Evolutionary conservation across 768 basidiomycete species (phyloP), one percentile per base, ranked within the genome.

Genomic region (Pulveroboletus sp.): DNA sequence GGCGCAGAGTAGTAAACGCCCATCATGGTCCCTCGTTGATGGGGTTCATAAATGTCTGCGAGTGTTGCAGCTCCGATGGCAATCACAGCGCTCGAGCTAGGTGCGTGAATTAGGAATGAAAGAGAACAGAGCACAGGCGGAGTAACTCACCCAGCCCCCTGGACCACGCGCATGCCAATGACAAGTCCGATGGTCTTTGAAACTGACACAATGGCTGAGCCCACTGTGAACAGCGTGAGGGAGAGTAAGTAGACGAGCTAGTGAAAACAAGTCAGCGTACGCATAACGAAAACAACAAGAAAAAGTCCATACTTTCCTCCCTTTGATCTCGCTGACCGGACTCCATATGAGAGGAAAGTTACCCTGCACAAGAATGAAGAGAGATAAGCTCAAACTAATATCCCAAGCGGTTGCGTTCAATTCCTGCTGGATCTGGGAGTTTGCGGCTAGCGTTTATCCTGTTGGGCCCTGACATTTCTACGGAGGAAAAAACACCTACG

Each of bases 1-100:
- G 89, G 89, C 3, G 89, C 84, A 10, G 82, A 78, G 57, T 90
- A 92, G 66, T 83, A 92, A 15, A 91, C 69, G 0, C 91, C 90
- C 78, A 92, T 83, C 76, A 81, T 86, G 3, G 77, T 79, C 1
- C 90, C 90, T 30, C 90, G 75, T 57, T 88, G 81, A 21, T 75
- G 71, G 0, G 88, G 82, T 30, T 90, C 88, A 55, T 80, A 90
- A 3, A 90, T 83, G 57, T 90, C 89, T 7, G 88, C 87, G 0
- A 91, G 72, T 1, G 87, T 87, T 8, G 86, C 87, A 0, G 57
- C 55, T 3, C 88, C 90, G 39, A 92, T 81, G 0, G 82, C 63
- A n/a, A 85, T 73, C 10, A 87, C 82, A 1, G 86, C 83, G 43
- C 82, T 80, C 7, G 82, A 80, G 24, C 82, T 85, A 53, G 28